These are phyloP conservation scores for Eutrema heterophyllum DNA, from an alignment of 345 rosid species.

Conservation along the genomic window DNA sequence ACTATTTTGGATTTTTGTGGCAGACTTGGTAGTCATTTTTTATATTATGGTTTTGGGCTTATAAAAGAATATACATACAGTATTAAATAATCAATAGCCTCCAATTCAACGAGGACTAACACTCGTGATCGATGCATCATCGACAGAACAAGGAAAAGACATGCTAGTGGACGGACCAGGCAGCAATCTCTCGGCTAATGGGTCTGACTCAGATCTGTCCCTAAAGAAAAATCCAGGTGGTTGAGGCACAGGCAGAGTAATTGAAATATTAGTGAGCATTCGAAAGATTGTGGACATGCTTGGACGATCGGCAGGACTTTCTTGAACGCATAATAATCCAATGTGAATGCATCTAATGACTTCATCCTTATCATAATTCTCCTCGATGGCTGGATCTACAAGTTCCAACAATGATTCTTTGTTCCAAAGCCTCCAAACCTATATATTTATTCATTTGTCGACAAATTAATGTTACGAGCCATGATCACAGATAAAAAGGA, in stretches of 20 bases:
- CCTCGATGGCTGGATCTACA: not conserved
- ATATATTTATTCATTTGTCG: not conserved
- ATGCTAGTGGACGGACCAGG: not conserved
- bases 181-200: not conserved
- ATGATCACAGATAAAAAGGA: not conserved
- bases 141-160: constrained; percentile 5
- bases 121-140: not conserved
- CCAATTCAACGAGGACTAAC: not conserved
- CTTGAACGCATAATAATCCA: constrained; percentile 1
- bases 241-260: constrained; percentile 2
- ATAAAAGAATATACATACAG: not conserved
- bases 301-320: constrained; percentile 19
- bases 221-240: constrained; percentile 21
- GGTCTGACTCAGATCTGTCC: not conserved
- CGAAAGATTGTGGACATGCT: not conserved
- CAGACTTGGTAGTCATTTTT: not conserved
- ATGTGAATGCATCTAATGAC: not conserved
- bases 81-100: not conserved
- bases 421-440: constrained; percentile 23
- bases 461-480: not conserved
- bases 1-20: not conserved
- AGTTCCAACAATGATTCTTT: constrained; percentile 2
- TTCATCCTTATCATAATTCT: constrained; percentile 1
- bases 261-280: not conserved
- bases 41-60: not conserved